A percentile compares a stretch with the other conserved stretches of the same genome.
Conservation (phyloP, 345 rosid genomes). For the Linum usitatissimum region DNA sequence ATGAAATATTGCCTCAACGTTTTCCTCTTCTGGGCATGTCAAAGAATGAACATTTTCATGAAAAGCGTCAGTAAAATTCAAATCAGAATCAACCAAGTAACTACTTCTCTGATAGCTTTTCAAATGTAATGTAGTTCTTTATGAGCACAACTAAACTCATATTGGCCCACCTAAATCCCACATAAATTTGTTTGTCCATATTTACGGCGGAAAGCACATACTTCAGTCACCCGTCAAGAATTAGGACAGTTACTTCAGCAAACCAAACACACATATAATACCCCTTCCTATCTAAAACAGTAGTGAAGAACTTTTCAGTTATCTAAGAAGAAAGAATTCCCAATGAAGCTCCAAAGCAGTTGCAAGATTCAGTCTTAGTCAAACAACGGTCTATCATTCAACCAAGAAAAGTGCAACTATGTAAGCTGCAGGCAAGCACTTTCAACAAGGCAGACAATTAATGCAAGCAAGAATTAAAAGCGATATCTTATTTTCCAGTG, state of each 20-base stretch:
- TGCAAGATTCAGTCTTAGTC: too few relatives aligned
- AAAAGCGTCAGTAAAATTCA: background rate
- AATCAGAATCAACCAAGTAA: background rate
- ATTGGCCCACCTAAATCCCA: constrained; percentile 23
- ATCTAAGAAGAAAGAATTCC: background rate
- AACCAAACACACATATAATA: background rate
- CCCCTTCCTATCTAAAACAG: background rate
- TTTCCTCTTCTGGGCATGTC: too few relatives aligned
- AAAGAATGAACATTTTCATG: background rate
- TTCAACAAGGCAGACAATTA: too few relatives aligned
- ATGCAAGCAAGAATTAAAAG: too few relatives aligned
- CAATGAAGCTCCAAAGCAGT: background rate
- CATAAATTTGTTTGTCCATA: constrained; percentile 23
- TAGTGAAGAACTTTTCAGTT: background rate
- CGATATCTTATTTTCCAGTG: too few relatives aligned
- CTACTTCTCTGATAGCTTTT: background rate
- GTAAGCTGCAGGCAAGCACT: too few relatives aligned
- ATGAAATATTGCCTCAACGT: too few relatives aligned
- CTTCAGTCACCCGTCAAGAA: constrained; percentile 28
- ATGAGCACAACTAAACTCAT: constrained; percentile 17
- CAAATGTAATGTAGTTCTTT: constrained; percentile 14
- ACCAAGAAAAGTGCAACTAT: constrained; percentile 1
- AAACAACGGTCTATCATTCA: constrained; percentile 3
- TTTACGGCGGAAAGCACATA: constrained; percentile 26
- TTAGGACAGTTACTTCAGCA: constrained; percentile 14